Evolutionary conservation across 768 basidiomycete genomes (phyloP), one percentile per base, ranked within the genome.

Genomic region (Pluteus cervinus): DNA sequence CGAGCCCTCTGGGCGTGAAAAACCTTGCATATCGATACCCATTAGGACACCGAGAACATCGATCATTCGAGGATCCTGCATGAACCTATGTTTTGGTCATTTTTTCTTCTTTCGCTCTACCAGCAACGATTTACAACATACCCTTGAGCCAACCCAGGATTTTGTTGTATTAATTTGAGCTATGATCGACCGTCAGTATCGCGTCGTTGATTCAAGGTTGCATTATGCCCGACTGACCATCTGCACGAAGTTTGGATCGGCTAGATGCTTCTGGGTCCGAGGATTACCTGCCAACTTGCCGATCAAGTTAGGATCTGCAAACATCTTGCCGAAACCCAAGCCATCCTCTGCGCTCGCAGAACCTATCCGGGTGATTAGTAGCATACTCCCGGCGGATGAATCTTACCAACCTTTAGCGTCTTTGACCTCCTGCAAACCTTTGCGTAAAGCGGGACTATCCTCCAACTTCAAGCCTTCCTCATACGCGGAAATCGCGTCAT

Each of bases 21-120:
- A 84, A 40, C 84, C 89, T 60, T 87, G 81, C 62, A 97, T 75
- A 61, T 97, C 90, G 48, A 97, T 73, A 23, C 90, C 90, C 85
- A 97, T 89, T 40, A 89, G 73, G 8, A 80, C 93, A 42, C 93
- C 93, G 29, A 97, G 68, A 11, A 91, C 91, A 53, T 88, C 84
- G 58, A 91, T 88, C 89, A 96, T 91, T 41, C 93, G 77, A 24
- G 93, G 79, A 60, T 97, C 93, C 43, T 76, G 65, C 48, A 86
- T 57, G 51, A 77, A 71, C 30, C 74, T 78, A 46, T n/a, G n/a
- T n/a, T n/a, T n/a, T n/a, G n/a, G n/a, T n/a, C n/a, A n/a, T n/a
- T n/a, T n/a, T n/a, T n/a, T n/a, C n/a, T n/a, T n/a, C n/a, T n/a
- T n/a, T n/a, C n/a, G n/a, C n/a, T n/a, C n/a, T n/a, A n/a, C n/a